phyloP scores from a whole-genome alignment of 306 rosid species.

The Pterocarpus santalinus region DNA sequence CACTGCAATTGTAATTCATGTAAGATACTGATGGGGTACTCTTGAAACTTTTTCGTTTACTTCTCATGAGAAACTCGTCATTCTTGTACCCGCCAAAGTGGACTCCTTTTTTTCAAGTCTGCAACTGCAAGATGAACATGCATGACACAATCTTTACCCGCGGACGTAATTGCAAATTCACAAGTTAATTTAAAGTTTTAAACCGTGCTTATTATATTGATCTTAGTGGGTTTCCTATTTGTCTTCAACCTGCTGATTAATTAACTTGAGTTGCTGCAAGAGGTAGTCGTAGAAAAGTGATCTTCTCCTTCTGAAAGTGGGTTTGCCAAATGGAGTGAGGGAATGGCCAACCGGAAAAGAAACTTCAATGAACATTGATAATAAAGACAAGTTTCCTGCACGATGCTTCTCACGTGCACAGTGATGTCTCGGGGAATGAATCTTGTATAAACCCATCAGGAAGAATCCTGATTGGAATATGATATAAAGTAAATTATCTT shows the following conservation, averaged over 20 bases:
- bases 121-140: background rate
- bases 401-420: constrained; percentile 38
- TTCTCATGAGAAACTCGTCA: no score
- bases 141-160: background rate
- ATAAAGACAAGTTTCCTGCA: constrained; percentile 37
- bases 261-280: constrained; percentile 34
- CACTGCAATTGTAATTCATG: no score
- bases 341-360: constrained; percentile 30
- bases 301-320: constrained; percentile 11
- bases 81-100: no score
- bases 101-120: no score
- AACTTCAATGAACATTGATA: constrained; percentile 21
- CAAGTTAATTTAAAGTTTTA: no score
- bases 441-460: background rate
- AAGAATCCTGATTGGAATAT: constrained; percentile 42
- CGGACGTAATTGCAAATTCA: background rate
- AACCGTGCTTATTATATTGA: background rate
- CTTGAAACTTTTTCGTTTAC: background rate
- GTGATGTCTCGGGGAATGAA: constrained; percentile 6
- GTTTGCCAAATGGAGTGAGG: constrained; percentile 22
- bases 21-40: no score
- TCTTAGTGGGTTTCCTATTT: constrained; percentile 45
- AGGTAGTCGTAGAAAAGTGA: constrained; percentile 34
- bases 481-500: constrained; percentile 30
- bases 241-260: constrained; percentile 20